These are phyloP conservation scores for Tylopilus sp. DNA, from an alignment of 1,284 basidiomycete species.

Conservation along the genomic window DNA sequence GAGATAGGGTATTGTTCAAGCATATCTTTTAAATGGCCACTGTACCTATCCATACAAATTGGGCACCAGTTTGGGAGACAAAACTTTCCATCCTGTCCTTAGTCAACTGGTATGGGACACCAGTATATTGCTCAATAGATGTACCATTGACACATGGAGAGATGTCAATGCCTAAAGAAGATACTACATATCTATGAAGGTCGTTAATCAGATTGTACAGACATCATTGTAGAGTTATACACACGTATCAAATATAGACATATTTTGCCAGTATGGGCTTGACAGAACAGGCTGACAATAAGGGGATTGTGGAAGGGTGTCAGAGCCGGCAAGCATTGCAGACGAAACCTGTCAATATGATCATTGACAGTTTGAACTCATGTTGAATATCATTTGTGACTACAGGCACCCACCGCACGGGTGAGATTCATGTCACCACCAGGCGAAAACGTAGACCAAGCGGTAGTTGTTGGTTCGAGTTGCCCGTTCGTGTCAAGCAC, in stretches of 20 bases:
- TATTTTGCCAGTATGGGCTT: neutral
- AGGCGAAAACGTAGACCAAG: neutral
- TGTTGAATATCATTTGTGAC: neutral
- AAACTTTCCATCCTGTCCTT: neutral
- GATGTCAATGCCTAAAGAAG: neutral
- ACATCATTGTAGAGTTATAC: neutral
- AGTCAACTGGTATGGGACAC: neutral
- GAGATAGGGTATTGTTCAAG: neutral
- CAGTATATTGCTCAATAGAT: neutral
- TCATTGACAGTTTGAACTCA: neutral
- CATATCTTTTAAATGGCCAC: neutral
- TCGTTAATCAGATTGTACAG: neutral
- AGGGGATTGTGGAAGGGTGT: neutral
- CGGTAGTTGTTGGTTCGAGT: neutral
- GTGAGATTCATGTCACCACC: neutral
- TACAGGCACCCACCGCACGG: neutral
- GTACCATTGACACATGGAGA: neutral
- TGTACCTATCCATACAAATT: neutral
- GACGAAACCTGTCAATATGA: neutral
- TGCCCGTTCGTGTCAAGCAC: neutral
- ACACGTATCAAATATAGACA: neutral
- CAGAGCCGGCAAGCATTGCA: neutral
- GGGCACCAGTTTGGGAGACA: neutral
- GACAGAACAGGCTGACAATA: conserved; percentile 6
- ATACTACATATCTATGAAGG: neutral